These are phyloP conservation scores for Vanilla planifolia DNA, from an alignment of 106 monocot genomes.

Conservation along the genomic window DNA sequence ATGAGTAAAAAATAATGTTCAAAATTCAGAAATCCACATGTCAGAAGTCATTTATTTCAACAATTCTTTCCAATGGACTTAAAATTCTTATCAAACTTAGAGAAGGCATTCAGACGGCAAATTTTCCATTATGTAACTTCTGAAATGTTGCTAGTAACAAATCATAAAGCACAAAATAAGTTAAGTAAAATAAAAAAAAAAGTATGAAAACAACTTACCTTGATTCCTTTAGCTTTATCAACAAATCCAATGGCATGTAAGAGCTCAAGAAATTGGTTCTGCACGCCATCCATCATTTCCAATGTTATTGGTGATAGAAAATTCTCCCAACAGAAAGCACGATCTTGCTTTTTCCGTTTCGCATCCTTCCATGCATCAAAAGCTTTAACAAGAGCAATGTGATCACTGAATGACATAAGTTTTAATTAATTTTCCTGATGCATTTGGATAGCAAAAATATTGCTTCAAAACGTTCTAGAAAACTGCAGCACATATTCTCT, in stretches of 20 bases:
- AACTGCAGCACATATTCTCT: no score
- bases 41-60: no score
- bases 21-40: no score
- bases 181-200: neutral
- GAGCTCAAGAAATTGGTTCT: constrained; percentile 82
- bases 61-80: no score
- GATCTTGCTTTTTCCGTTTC: constrained; percentile 64
- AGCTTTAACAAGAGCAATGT: constrained; percentile 91
- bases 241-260: constrained; percentile 89
- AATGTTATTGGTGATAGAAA: constrained; percentile 83
- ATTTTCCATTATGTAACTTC: no score
- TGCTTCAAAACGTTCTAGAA: no score
- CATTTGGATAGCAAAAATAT: no score
- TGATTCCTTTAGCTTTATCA: constrained; percentile 62
- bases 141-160: no score
- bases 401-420: constrained; percentile 50
- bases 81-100: no score
- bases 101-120: no score
- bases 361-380: constrained; percentile 89
- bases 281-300: constrained; percentile 98
- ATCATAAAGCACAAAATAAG: neutral
- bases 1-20: no score
- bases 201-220: constrained; percentile 32
- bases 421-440: no score
- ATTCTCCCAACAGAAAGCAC: constrained; percentile 93